Percentiles rank a stretch among this genome's conserved stretches.
These are phyloP conservation scores for Lactarius quietus DNA, from an alignment of 768 basidiomycete genomes.

Conservation along the genomic window DNA sequence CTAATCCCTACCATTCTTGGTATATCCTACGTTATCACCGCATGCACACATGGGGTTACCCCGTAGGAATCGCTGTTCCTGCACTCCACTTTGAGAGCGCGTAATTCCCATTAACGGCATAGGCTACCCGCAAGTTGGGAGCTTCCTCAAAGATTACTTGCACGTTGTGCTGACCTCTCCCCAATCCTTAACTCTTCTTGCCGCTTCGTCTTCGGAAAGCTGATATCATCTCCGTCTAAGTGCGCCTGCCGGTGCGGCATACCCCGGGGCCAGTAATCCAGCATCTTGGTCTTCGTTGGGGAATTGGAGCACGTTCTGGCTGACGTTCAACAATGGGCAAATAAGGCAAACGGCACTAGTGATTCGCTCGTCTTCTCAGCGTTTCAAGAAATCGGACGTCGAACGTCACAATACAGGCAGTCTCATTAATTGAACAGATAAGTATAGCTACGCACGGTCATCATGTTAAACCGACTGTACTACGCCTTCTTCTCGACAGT, in stretches of 20 bases:
- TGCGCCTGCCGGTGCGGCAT: slow-evolving; percentile 15
- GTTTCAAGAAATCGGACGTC: too few species aligned
- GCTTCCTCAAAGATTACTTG: slow-evolving; percentile 18
- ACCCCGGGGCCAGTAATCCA: slow-evolving; percentile 1
- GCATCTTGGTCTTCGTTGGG: slow-evolving; percentile 3
- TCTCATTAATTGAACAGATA: too few species aligned
- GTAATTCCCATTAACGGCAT: slow-evolving; percentile 9
- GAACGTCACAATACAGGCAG: too few species aligned
- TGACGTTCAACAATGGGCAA: too few species aligned
- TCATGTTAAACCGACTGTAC: too few species aligned
- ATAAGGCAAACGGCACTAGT: too few species aligned
- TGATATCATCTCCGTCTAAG: slow-evolving; percentile 23
- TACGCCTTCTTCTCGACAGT: too few species aligned
- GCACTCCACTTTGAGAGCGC: neutral
- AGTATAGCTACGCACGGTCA: too few species aligned
- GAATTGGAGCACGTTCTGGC: slow-evolving; percentile 20
- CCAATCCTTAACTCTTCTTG: slow-evolving; percentile 1
- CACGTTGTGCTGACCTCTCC: slow-evolving; percentile 19
- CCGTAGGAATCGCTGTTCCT: slow-evolving; percentile 17
- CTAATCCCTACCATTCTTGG: slow-evolving; percentile 16
- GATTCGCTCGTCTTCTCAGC: too few species aligned
- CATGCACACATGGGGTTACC: slow-evolving; percentile 2
- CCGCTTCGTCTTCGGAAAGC: slow-evolving; percentile 20
- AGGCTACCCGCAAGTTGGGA: slow-evolving; percentile 10
- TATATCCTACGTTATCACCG: slow-evolving; percentile 19